Evolutionary conservation across 371 early-diverging fungal species (phyloP), one percentile per base, ranked within the genome.

Genomic region (Mortierella sp.): DNA sequence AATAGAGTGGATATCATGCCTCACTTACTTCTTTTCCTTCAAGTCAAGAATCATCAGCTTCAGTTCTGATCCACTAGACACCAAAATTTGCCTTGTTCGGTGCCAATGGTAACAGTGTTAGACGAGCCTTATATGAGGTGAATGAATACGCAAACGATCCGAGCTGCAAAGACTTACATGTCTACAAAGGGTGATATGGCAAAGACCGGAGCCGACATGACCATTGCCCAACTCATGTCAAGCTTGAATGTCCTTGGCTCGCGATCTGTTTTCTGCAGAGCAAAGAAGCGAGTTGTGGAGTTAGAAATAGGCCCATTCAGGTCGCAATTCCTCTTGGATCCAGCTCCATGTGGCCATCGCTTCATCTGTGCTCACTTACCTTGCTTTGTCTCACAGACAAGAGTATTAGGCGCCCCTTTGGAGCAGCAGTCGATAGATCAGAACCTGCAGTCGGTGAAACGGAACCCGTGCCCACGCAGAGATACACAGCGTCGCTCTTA

Each of bases 381-480:
- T 66, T 72, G 3, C 63, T 41, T 31, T 74, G 68, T 51, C 64
- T 74, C 37, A 68, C 44, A 17, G 76, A 68, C 14, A 74, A 37
- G 28, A 67, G 45, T 7, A 74, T 54, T 3, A 74, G 41, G 2
- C 76, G 63, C 7, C 76, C 76, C 0, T 57, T 74, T 2, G 76
- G 76, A 1, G 64, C 55, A 3, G 64, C 63, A 14, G 68, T 61
- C 0, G 76, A 68, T 2, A 54, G 29, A 16, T 67, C 68, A 3
- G 60, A 34, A 2, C 68, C 76, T n/a, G n/a, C n/a, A 3, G 68
- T 68, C 4, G 68, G 63, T 21, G 68, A 74, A 29, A 74, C 67
- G 7, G 60, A 21, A 21, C 68, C 76, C 28, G 76, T 74, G 13
- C 76, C 76, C 3, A 74, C 25, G 44, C 76, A 74, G 17, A 74